Percentiles rank a stretch among this genome's conserved stretches.
Evolutionary conservation across 2,329 filamentous ascomycete genomes (phyloP).

Genomic region (Lecanosticta acicola): DNA sequence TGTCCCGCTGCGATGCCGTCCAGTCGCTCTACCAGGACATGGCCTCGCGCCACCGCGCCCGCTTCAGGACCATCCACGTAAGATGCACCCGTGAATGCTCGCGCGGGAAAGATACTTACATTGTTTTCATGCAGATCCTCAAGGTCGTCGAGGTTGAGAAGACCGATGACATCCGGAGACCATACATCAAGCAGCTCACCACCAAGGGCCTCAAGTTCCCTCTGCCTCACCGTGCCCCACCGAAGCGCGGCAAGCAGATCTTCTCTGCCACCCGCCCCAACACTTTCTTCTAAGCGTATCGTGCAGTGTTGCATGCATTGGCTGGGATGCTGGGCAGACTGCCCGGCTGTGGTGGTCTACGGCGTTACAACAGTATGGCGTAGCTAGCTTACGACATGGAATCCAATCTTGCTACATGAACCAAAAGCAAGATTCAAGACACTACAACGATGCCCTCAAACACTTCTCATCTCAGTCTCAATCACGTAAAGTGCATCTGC

Average conservation of each 20-base stretch:
- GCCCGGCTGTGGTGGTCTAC: conserved; percentile 16
- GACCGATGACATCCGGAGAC: conserved; percentile 88
- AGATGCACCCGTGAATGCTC: conserved; percentile 37
- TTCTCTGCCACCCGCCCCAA: conserved; percentile 90
- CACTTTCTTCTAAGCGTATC: conserved; percentile 84
- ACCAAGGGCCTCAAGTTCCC: conserved; percentile 96
- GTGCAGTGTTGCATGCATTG: conserved; percentile 16
- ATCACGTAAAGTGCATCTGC: no score
- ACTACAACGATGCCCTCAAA: no score
- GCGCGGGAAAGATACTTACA: neutral
- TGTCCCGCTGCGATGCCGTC: conserved; percentile 91
- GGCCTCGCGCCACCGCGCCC: conserved; percentile 95
- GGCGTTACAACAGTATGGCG: conserved; percentile 15
- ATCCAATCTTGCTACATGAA: conserved; percentile 2
- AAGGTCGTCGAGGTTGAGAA: conserved; percentile 98
- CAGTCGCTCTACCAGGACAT: conserved; percentile 99
- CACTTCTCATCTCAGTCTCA: no score
- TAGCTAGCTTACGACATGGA: conserved; percentile 19
- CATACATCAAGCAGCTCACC: conserved; percentile 99
- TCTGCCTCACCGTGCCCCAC: conserved; percentile 90
- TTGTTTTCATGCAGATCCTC: conserved; percentile 94
- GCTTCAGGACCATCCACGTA: conserved; percentile 99
- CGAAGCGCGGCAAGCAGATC: conserved; percentile 78
- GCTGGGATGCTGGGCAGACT: conserved; percentile 15
- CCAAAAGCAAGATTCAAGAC: conserved; percentile 4